Evolutionary conservation across 352 stramenopile species (phyloP), one percentile per base, ranked within the genome.

Genomic region (Phytophthora parvispora): DNA sequence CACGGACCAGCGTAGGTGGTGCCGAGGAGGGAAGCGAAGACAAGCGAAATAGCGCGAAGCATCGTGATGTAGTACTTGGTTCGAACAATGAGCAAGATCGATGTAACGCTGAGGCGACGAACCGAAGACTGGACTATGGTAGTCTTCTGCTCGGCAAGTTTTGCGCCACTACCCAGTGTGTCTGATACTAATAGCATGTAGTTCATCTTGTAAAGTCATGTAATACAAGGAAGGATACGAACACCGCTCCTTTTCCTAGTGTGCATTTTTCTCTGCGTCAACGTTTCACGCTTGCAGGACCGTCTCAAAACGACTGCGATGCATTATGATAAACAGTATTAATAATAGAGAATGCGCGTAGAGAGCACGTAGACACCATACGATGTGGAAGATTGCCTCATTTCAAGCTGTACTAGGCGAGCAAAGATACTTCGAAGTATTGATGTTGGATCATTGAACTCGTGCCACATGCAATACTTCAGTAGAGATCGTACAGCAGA

Each of bases 1-100:
- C 66, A 74, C 0, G 66, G 60, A 24, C 59, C 59, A 47, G 66
- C 60, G n/a, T 27, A 60, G n/a, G 25, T 52, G 7, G 27, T 9
- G 27, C 18, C 45, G n/a, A 73, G 12, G 9, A 74, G 59, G n/a
- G 57, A 16, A 45, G 53, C 59, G 28, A 47, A 32, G 25, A 69
- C 42, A 2, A 74, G 5, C 31, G 66, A 10, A 36, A 69, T 27
- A 57, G 59, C 59, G 31, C 20, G 36, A 13, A 74, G 28, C 66
- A 74, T 74, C 18, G 38, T 22, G 38, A 6, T n/a, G n/a, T n/a
- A 45, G 16, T 2, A 22, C 38, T 45, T 25, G 38, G 10, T 43
- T 43, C 36, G n/a, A 43, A 43, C 2, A 13, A n/a, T 15, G 12
- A 13, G 34, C 18, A n/a, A 2, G 18, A 24, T 15, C 18, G 15